phyloP scores from a whole-genome alignment of 2,329 filamentous ascomycete genomes.

The Neofusicoccum cordaticola region DNA sequence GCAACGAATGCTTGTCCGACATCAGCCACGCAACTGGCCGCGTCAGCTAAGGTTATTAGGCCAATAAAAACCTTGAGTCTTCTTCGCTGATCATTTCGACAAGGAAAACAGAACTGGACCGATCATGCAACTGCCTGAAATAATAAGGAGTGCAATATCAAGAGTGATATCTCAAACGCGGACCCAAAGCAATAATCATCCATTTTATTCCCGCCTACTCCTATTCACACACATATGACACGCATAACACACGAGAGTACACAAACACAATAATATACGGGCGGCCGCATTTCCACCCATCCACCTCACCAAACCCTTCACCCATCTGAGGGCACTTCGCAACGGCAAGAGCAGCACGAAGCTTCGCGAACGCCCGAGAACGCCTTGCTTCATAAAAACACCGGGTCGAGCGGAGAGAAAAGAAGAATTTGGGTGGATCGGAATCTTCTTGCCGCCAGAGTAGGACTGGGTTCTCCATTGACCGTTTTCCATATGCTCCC shows the following conservation, averaged over 20 bases:
- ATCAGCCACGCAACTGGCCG: too few relatives aligned
- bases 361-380: neutral
- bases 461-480: too few relatives aligned
- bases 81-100: too few relatives aligned
- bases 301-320: neutral
- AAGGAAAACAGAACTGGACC: too few relatives aligned
- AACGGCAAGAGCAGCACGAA: neutral
- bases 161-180: too few relatives aligned
- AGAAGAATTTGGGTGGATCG: neutral
- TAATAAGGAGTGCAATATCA: too few relatives aligned
- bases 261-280: neutral
- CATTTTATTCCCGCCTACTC: neutral
- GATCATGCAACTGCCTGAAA: too few relatives aligned
- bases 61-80: too few relatives aligned
- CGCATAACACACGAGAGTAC: neutral
- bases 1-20: too few relatives aligned
- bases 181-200: neutral
- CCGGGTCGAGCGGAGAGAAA: neutral
- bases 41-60: too few relatives aligned
- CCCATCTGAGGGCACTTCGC: neutral
- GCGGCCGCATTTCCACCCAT: neutral
- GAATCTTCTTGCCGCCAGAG: neutral
- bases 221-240: neutral
- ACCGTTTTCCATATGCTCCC: neutral
- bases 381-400: neutral